Percentiles rank a stretch among this genome's conserved stretches.
Conservation (phyloP, 2,329 filamentous ascomycete genomes). For the Stemphylium lycopersici region DNA sequence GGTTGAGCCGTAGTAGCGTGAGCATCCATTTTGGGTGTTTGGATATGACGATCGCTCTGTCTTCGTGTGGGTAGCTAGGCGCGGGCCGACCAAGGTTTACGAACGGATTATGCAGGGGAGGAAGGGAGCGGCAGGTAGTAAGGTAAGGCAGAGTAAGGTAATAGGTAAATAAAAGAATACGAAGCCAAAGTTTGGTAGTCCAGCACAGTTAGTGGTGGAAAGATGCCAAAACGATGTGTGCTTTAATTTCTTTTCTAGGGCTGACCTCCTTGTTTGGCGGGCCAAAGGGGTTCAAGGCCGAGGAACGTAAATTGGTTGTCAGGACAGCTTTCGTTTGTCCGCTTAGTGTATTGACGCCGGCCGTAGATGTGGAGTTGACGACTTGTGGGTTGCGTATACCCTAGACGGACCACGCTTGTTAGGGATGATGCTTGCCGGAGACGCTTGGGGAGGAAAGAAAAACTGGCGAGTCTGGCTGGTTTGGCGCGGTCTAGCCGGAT, state of each 20-base stretch:
- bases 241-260: too few relatives aligned
- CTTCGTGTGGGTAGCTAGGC: not conserved
- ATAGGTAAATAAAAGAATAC: not conserved
- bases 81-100: not conserved
- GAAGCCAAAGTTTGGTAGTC: not conserved
- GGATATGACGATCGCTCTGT: not conserved
- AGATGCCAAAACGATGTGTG: too few relatives aligned
- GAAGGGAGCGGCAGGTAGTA: not conserved
- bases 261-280: too few relatives aligned
- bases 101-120: not conserved
- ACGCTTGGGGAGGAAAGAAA: not conserved
- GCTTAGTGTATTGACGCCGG: not conserved
- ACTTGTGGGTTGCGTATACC: not conserved
- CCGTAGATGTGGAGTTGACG: not conserved
- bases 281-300: not conserved
- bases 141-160: too few relatives aligned
- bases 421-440: conserved; percentile 2
- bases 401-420: not conserved
- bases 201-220: not conserved
- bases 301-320: not conserved
- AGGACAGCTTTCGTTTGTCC: not conserved
- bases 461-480: not conserved
- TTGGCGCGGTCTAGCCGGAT: not conserved
- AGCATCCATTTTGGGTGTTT: conserved; percentile 6
- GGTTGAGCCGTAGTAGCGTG: not conserved